Evolutionary conservation across 306 rosid genomes (phyloP).

Genomic region (Alnus rubra): DNA sequence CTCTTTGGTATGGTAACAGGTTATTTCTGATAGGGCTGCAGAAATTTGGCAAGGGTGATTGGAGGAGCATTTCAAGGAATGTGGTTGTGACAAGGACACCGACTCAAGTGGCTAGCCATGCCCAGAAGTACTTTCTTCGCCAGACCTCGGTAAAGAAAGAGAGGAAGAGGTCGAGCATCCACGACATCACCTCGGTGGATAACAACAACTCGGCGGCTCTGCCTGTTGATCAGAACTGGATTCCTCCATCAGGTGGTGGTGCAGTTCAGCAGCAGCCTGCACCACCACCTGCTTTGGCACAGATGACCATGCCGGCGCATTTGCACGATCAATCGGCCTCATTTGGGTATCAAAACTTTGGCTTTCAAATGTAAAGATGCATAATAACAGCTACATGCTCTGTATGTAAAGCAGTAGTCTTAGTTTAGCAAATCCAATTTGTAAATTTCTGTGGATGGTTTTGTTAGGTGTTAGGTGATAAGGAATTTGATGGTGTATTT

Average conservation of each 20-base stretch:
- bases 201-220: conserved; percentile 34
- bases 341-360: conserved; percentile 29
- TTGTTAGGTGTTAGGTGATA: conserved; percentile 9
- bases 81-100: conserved; percentile 87
- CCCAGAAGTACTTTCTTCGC: conserved; percentile 87
- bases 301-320: conserved; percentile 11
- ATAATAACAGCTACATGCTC: not conserved
- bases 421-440: conserved; percentile 3
- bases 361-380: conserved; percentile 37
- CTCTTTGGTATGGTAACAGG: conserved; percentile 32
- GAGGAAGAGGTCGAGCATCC: conserved; percentile 90
- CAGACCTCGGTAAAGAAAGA: conserved; percentile 72
- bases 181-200: conserved; percentile 79
- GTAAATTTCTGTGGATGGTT: conserved; percentile 16
- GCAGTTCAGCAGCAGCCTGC: conserved; percentile 32
- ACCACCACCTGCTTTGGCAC: conserved; percentile 38
- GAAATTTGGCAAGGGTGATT: conserved; percentile 86
- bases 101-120: conserved; percentile 96
- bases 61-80: conserved; percentile 95
- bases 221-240: conserved; percentile 56
- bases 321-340: conserved; percentile 28
- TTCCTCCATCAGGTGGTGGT: conserved; percentile 41
- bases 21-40: conserved; percentile 65
- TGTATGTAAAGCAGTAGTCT: conserved; percentile 21
- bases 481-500: conserved; percentile 35